These are phyloP conservation scores for Phytophthora sojae DNA, from an alignment of 352 stramenopile genomes.

Conservation along the genomic window DNA sequence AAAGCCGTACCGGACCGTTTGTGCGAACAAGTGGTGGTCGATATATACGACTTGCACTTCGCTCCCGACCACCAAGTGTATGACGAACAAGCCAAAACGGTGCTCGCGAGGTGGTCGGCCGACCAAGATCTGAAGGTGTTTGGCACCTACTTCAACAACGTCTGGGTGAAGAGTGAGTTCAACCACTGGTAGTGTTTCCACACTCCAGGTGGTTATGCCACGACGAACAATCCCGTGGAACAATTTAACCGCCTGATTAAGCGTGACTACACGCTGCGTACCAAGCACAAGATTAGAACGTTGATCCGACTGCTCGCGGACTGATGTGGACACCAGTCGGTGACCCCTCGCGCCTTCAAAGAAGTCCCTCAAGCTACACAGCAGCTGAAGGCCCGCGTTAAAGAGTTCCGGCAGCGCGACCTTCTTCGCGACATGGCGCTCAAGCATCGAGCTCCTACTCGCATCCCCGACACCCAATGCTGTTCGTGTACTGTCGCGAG, in stretches of 20 bases:
- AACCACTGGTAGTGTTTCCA: slow-evolving; percentile 7
- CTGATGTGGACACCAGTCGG: neutral
- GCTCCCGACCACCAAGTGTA: neutral
- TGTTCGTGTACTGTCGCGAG: neutral
- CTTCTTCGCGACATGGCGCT: neutral
- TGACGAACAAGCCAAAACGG: neutral
- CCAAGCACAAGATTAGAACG: neutral
- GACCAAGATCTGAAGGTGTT: neutral
- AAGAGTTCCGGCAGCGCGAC: neutral
- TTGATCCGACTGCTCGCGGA: neutral
- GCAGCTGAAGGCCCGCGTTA: neutral
- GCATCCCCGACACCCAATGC: neutral
- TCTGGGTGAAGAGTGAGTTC: neutral
- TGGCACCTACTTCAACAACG: neutral
- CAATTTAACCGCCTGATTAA: slow-evolving; percentile 5
- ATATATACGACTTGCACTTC: slow-evolving; percentile 28
- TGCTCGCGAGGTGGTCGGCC: neutral
- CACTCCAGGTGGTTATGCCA: neutral
- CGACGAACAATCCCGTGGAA: slow-evolving; percentile 1
- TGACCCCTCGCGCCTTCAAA: neutral
- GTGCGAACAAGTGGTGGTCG: slow-evolving; percentile 7
- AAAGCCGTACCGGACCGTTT: neutral
- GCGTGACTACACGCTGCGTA: slow-evolving; percentile 1
- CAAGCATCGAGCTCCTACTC: neutral
- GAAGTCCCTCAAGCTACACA: neutral